These are phyloP conservation scores for Microstegium vimineum DNA, from an alignment of 176 grass and related monocot species.

Conservation along the genomic window DNA sequence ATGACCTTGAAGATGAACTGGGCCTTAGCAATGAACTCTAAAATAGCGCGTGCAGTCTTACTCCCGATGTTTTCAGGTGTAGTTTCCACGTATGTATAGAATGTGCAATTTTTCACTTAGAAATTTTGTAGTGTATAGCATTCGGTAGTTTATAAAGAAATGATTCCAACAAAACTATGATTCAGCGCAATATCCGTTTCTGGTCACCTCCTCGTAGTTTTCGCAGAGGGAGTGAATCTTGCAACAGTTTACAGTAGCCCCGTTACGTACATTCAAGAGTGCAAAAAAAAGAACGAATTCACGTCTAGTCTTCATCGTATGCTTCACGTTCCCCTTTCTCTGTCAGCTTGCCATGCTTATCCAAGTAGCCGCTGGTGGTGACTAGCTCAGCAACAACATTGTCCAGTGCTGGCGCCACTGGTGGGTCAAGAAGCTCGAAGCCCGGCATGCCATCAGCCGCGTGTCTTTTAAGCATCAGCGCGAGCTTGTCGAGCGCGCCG, in stretches of 20 bases:
- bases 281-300: not conserved
- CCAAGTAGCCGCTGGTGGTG: constrained; percentile 1
- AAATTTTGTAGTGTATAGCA: constrained; percentile 32
- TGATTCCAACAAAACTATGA: not conserved
- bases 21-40: constrained; percentile 64
- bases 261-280: not conserved
- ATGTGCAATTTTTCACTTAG: not conserved
- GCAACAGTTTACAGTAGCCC: too few species aligned
- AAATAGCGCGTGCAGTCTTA: not conserved
- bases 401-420: not conserved
- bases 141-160: not conserved
- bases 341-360: constrained; percentile 3
- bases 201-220: not conserved
- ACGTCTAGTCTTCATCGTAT: constrained; percentile 1
- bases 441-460: not conserved
- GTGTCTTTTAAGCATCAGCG: constrained; percentile 14
- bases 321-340: not conserved
- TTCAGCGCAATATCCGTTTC: not conserved
- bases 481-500: not conserved
- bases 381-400: not conserved
- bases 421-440: constrained; percentile 16
- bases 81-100: constrained; percentile 35
- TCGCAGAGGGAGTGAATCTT: not conserved
- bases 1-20: constrained; percentile 88
- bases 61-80: not conserved